Conservation (phyloP, 768 basidiomycete species). For the Coprinopsis sp. region DNA sequence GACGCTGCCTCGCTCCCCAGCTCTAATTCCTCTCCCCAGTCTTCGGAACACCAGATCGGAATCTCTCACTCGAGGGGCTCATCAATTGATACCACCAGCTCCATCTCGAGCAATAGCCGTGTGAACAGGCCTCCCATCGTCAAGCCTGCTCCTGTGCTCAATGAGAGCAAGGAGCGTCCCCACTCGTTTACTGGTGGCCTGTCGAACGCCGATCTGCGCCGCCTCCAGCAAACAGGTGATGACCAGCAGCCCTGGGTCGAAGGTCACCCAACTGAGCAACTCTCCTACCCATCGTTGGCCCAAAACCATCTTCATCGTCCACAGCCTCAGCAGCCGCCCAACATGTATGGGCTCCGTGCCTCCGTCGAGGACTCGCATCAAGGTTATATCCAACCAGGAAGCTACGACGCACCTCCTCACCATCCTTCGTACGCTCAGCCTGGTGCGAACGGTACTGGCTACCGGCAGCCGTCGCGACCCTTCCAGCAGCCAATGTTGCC, state of each 20-base stretch:
- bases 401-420: conserved; percentile 36
- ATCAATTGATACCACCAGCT: conserved; percentile 70
- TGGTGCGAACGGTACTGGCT: conserved; percentile 46
- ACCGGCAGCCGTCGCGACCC: conserved; percentile 59
- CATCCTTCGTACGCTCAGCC: conserved; percentile 46
- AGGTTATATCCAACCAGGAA: conserved; percentile 48
- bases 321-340: conserved; percentile 45
- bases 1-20: conserved; percentile 71
- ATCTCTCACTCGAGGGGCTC: conserved; percentile 78
- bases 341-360: conserved; percentile 23
- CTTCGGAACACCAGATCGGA: conserved; percentile 60
- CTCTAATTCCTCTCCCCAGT: conserved; percentile 67
- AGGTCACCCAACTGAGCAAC: conserved; percentile 38
- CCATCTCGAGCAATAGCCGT: conserved; percentile 52
- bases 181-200: conserved; percentile 80
- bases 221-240: conserved; percentile 64
- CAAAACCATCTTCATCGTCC: conserved; percentile 48
- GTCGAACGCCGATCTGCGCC: conserved; percentile 67
- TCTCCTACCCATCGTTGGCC: conserved; percentile 66
- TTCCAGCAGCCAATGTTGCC: conserved; percentile 52
- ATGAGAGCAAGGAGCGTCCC: conserved; percentile 71
- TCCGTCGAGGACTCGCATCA: conserved; percentile 41
- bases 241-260: conserved; percentile 48
- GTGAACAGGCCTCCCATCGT: conserved; percentile 54
- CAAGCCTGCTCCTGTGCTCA: conserved; percentile 34